Conservation (phyloP, 2,329 filamentous ascomycete species). For the Penicillium capsulatum region DNA sequence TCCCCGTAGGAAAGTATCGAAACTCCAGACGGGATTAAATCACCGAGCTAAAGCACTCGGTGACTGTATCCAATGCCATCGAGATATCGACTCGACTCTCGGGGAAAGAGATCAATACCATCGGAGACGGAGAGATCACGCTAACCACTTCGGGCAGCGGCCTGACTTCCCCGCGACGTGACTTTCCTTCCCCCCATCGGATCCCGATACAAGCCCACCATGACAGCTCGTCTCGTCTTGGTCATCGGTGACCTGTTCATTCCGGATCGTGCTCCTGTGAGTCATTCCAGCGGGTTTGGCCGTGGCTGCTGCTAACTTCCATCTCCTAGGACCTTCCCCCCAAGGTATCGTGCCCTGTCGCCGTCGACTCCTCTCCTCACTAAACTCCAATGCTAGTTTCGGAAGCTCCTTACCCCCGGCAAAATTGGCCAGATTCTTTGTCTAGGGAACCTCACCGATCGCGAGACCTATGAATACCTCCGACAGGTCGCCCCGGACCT, state of each 20-base stretch:
- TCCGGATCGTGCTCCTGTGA: constrained; percentile 77
- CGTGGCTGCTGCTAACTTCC: constrained; percentile 10
- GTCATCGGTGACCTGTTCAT: constrained; percentile 93
- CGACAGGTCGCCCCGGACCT: constrained; percentile 68
- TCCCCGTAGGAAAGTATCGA: constrained; percentile 11
- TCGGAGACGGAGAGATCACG: too few relatives aligned
- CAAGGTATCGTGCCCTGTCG: constrained; percentile 58
- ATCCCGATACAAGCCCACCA: constrained; percentile 29
- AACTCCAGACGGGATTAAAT: not conserved
- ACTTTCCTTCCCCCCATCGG: not conserved
- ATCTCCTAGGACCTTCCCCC: constrained; percentile 67
- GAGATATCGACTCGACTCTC: too few relatives aligned
- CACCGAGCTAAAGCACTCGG: not conserved
- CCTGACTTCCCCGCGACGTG: constrained; percentile 22
- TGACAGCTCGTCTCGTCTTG: constrained; percentile 83
- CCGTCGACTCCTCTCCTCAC: not conserved
- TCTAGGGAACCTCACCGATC: constrained; percentile 75
- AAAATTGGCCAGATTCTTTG: constrained; percentile 80
- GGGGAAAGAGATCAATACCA: too few relatives aligned
- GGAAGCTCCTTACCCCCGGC: constrained; percentile 75
- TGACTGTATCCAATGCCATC: too few relatives aligned
- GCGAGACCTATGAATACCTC: constrained; percentile 74
- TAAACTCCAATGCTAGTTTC: constrained; percentile 56
- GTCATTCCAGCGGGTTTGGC: too few relatives aligned
- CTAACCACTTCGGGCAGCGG: not conserved